Evolutionary conservation across 1,139 yeast species (phyloP).

Genomic region (Geotrichum klebahnii): DNA sequence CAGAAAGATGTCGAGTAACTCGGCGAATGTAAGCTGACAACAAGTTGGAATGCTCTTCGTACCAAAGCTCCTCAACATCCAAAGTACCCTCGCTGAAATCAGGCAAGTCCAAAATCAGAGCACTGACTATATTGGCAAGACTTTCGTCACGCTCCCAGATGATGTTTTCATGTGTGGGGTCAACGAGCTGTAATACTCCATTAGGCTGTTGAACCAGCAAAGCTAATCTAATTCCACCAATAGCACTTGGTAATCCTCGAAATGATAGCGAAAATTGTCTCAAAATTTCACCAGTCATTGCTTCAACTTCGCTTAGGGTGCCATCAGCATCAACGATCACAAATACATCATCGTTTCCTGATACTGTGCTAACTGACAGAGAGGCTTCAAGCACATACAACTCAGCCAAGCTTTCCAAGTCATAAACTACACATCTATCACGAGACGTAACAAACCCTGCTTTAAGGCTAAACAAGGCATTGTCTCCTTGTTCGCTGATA

Average conservation of each 20-base stretch:
- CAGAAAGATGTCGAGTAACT: constrained; percentile 41
- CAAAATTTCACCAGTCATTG: not conserved
- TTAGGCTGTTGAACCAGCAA: constrained; percentile 21
- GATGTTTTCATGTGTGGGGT: constrained; percentile 4
- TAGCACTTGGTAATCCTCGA: not conserved
- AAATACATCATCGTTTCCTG: constrained; percentile 9
- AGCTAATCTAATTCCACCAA: constrained; percentile 1
- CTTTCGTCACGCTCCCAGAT: constrained; percentile 51
- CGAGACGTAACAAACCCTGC: constrained; percentile 3
- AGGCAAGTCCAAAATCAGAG: constrained; percentile 42
- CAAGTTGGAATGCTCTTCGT: constrained; percentile 42
- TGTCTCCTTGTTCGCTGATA: constrained; percentile 3
- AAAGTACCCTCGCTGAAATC: constrained; percentile 36
- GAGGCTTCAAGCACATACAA: not conserved
- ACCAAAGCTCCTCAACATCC: constrained; percentile 41
- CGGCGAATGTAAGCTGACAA: constrained; percentile 46
- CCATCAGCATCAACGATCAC: constrained; percentile 2
- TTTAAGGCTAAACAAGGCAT: not conserved
- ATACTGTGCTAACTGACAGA: constrained; percentile 2
- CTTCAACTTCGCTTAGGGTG: not conserved
- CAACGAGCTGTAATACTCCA: constrained; percentile 20
- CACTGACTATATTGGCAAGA: constrained; percentile 41
- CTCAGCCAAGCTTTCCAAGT: constrained; percentile 9
- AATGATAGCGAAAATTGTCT: not conserved
- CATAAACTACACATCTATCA: constrained; percentile 2